These are phyloP conservation scores for Trypanosoma cruzi DNA, from an alignment of 208 protist species.

Conservation along the genomic window DNA sequence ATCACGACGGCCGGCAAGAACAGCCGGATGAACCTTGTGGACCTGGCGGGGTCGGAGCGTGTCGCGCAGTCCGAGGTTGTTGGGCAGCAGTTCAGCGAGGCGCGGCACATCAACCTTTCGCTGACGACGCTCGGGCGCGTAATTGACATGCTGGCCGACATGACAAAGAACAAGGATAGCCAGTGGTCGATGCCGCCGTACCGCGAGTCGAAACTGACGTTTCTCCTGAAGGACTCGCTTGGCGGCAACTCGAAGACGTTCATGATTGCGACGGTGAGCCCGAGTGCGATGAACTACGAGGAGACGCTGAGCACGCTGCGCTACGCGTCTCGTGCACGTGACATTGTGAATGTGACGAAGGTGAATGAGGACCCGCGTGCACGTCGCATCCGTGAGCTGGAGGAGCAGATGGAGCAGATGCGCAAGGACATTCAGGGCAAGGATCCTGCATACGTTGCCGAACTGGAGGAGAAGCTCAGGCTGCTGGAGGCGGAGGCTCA, in stretches of 20 bases:
- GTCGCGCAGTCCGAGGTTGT: slow-evolving; percentile 37
- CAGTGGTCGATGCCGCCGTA: slow-evolving; percentile 35
- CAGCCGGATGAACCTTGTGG: slow-evolving; percentile 55
- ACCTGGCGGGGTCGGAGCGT: slow-evolving; percentile 76
- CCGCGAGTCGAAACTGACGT: slow-evolving; percentile 60
- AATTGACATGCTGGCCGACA: slow-evolving; percentile 46
- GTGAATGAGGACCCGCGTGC: slow-evolving; percentile 70
- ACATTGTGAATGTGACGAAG: slow-evolving; percentile 61
- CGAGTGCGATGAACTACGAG: slow-evolving; percentile 41
- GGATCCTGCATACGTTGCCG: slow-evolving; percentile 39
- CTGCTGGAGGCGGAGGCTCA: slow-evolving; percentile 60
- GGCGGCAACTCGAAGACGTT: slow-evolving; percentile 75
- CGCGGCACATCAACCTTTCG: slow-evolving; percentile 59
- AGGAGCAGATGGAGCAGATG: slow-evolving; percentile 57
- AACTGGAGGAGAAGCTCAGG: slow-evolving; percentile 59
- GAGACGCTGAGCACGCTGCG: slow-evolving; percentile 75
- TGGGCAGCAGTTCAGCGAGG: slow-evolving; percentile 49
- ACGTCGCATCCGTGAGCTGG: slow-evolving; percentile 59
- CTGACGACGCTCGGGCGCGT: slow-evolving; percentile 59
- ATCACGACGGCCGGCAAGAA: slow-evolving; percentile 24
- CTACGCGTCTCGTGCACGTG: slow-evolving; percentile 68
- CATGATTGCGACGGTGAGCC: slow-evolving; percentile 70
- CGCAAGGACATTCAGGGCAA: slow-evolving; percentile 28
- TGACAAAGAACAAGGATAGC: slow-evolving; percentile 41
- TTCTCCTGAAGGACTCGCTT: slow-evolving; percentile 42